Evolutionary conservation across 306 rosid genomes (phyloP).

Genomic region (Clitoria ternatea): DNA sequence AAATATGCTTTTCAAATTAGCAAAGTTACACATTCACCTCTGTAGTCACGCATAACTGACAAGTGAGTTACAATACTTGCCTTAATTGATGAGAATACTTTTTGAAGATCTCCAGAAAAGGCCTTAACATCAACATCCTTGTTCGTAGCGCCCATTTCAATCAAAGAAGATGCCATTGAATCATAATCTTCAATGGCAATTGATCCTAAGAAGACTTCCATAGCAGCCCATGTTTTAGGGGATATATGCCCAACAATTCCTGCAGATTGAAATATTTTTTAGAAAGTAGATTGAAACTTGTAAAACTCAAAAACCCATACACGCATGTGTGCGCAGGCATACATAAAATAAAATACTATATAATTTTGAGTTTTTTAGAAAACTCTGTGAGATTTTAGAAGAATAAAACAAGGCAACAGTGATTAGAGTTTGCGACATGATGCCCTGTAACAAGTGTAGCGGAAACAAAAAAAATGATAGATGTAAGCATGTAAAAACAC

Average conservation of each 20-base stretch:
- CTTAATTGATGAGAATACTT: slow-evolving; percentile 82
- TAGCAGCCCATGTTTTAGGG: slow-evolving; percentile 92
- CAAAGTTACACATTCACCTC: not conserved
- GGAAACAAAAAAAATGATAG: not conserved
- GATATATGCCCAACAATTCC: slow-evolving; percentile 96
- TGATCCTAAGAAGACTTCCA: slow-evolving; percentile 90
- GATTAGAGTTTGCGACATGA: not conserved
- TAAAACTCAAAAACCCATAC: not conserved
- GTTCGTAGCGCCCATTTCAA: slow-evolving; percentile 93
- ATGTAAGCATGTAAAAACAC: not conserved
- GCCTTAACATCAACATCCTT: slow-evolving; percentile 63
- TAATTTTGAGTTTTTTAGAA: not conserved
- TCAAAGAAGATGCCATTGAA: slow-evolving; percentile 87
- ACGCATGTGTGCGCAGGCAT: not conserved
- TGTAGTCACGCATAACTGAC: not conserved
- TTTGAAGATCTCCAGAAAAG: slow-evolving; percentile 76
- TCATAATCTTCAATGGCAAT: slow-evolving; percentile 85
- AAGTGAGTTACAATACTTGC: slow-evolving; percentile 38
- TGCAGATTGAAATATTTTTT: slow-evolving; percentile 25
- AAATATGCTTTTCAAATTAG: not conserved
- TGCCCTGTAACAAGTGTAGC: not conserved
- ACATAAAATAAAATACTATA: not conserved
- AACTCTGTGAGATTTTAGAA: not conserved
- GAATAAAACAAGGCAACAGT: not conserved
- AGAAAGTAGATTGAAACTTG: slow-evolving; percentile 1